Evolutionary conservation across 768 basidiomycete genomes (phyloP), one percentile per base, ranked within the genome.

Genomic region (Fomitopsis pulvina): DNA sequence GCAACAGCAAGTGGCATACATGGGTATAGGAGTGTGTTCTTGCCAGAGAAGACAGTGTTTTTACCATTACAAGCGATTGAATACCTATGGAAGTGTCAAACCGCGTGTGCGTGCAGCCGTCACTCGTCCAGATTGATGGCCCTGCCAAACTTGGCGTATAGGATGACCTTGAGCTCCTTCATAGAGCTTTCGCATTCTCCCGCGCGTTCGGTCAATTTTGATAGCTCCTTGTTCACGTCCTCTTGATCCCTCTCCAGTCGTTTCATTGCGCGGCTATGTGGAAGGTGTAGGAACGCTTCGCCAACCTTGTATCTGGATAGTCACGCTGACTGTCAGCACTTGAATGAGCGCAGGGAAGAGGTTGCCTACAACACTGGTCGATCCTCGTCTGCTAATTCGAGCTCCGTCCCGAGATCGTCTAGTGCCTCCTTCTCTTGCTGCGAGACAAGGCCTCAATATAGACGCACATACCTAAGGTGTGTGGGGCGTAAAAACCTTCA

Each of bases 361-460:
- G 26, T 37, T 12, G 65, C 86, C 50, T 57, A 92, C 88, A 92
- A 61, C 3, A 96, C 81, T 0, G 73, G 72, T 49, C 88, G 78
- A 51, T 89, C 85, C 58, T 94, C 92, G 53, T 95, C 92, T 1
- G 84, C 81, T 9, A 97, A 79, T 62, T 95, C 92, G 21, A 97
- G 77, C 60, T 96, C 94, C 40, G 78, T 87, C 1, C 81, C 69
- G 26, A 96, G 77, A 64, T 97, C 94, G 52, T 95, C 92, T 12
- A 95, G 78, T 2, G 92, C 87, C 59, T 96, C 94, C 68, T 94
- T 94, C 69, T 95, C 92, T 77, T 88, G 83, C 92, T 97, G 61
- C 12, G 51, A 27, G 44, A 51, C 24, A 37, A 8, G 8, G n/a
- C 6, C 3, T 44, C 25, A 44, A 26, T 29, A 26, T 18, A 30